Evolutionary conservation across 306 rosid species (phyloP).

Genomic region (Quercus wislizeni): DNA sequence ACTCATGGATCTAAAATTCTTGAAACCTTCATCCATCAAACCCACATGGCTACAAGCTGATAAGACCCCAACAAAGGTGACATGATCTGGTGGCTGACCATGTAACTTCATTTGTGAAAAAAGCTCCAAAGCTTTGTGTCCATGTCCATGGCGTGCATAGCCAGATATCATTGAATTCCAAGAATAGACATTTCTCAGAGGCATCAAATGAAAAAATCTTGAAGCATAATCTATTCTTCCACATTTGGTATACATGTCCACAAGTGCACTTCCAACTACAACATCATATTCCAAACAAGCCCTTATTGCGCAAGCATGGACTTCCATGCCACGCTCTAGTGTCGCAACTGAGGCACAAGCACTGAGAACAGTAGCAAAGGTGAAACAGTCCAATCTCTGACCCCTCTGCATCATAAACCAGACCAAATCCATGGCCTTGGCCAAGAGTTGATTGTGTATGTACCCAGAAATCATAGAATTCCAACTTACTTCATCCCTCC

Average conservation of each 20-base stretch:
- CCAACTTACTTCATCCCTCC: slow-evolving; percentile 86
- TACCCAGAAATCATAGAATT: slow-evolving; percentile 94
- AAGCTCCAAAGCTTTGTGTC: slow-evolving; percentile 62
- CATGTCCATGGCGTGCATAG: slow-evolving; percentile 86
- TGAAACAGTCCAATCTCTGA: slow-evolving; percentile 75
- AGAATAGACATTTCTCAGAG: slow-evolving; percentile 65
- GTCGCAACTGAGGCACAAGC: slow-evolving; percentile 95
- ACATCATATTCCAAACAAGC: slow-evolving; percentile 78
- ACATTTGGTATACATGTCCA: slow-evolving; percentile 92
- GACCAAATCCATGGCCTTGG: slow-evolving; percentile 79
- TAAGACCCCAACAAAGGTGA: slow-evolving; percentile 83
- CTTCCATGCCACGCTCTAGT: slow-evolving; percentile 87
- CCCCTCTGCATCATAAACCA: slow-evolving; percentile 87
- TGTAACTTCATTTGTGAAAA: slow-evolving; percentile 65
- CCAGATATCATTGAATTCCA: slow-evolving; percentile 97
- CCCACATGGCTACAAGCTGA: slow-evolving; percentile 98
- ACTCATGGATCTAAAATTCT: slow-evolving; percentile 65
- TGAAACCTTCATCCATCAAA: slow-evolving; percentile 68
- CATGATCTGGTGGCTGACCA: slow-evolving; percentile 75
- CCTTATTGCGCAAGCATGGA: slow-evolving; percentile 75
- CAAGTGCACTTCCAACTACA: slow-evolving; percentile 84
- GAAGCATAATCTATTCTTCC: slow-evolving; percentile 88
- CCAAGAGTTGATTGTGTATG: slow-evolving; percentile 63
- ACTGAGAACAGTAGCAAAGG: slow-evolving; percentile 90
- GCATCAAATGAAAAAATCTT: slow-evolving; percentile 80